Base-by-base conservation (phyloP, 2,329 filamentous ascomycete species). In the Fusarium subtropicale region DNA sequence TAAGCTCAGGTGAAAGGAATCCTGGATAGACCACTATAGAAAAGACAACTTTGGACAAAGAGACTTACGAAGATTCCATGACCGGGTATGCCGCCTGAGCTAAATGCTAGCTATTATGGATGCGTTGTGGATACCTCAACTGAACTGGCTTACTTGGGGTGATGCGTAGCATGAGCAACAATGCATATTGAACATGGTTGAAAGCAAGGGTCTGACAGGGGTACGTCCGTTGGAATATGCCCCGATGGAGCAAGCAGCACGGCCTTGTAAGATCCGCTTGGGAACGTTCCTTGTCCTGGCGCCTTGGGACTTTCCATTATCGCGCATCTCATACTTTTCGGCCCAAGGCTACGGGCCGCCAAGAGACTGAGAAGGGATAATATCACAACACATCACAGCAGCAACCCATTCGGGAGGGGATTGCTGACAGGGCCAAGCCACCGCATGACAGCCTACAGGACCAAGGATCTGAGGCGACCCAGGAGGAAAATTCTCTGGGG, bases 211-310 rank as follows among this genome's bases (percentile, higher is more conserved):
- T 62, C 46, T 56, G 60, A 62, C 58, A 56, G 53, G 69, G 59
- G 58, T 69, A 60, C 56, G 44, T 60, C 66, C 51, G 50, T 66
- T 60, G 45, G 53, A 44, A 66, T 65, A 55, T 64, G 46, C 41
- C 63, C 64, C 55, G 64, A 66, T 60, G 31, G 31, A 74, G 71
- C 41, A 71, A 73, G 63, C 72, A 70, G 61, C 47, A 71, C 68
- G 68, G 52, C 68, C 52, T 63, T 51, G 58, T 51, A 39, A 67
- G 48, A 45, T 56, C 67, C 50, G 48, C 59, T 54, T 58, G 58
- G 24, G 55, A 46, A 66, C 60, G 58, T 56, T 22, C 62, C 53
- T 59, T 63, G 57, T 68, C 50, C 60, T 57, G 50, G 38, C 42
- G 56, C 51, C 54, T 71, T 62, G 51, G 48, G 39, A 33, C 18